A percentile compares a stretch with the other conserved stretches of the same genome.
Evolutionary conservation across 306 rosid genomes (phyloP).

Genomic region (Acmispon strigosus): DNA sequence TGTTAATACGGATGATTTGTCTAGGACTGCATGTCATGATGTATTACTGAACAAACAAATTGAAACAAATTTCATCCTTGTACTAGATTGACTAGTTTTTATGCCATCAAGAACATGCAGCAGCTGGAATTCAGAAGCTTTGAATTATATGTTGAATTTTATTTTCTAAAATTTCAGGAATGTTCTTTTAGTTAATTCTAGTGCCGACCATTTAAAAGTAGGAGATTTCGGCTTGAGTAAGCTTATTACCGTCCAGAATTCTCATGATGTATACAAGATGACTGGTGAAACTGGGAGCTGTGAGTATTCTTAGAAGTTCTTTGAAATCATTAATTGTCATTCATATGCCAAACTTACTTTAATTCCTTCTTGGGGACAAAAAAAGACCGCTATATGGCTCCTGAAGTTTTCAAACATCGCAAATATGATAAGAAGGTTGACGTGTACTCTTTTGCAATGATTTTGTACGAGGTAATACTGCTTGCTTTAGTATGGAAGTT

Average conservation of each 20-base stretch:
- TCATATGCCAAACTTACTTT: not conserved
- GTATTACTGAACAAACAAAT: not conserved
- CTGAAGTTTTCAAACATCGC: constrained; percentile 94
- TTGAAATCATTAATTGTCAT: not conserved
- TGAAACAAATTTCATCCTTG: constrained; percentile 10
- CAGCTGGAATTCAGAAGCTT: constrained; percentile 10
- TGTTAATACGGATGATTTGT: not conserved
- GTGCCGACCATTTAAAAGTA: constrained; percentile 95
- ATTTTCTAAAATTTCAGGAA: constrained; percentile 55
- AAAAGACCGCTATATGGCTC: constrained; percentile 97
- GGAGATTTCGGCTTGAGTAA: constrained; percentile 98
- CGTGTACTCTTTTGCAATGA: constrained; percentile 94
- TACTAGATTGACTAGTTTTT: constrained; percentile 10
- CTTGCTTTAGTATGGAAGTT: constrained; percentile 6
- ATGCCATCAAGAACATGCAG: not conserved
- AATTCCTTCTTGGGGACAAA: constrained; percentile 28
- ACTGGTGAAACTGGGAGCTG: constrained; percentile 99
- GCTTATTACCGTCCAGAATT: constrained; percentile 82
- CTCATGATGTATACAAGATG: constrained; percentile 98
- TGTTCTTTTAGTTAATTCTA: constrained; percentile 89
- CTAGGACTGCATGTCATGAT: not conserved
- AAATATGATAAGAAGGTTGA: constrained; percentile 92
- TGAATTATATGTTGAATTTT: constrained; percentile 13
- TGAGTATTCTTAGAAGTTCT: constrained; percentile 44
- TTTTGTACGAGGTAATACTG: constrained; percentile 77